Conservation (phyloP, 805 yeast species). For the Hanseniaspora mollemarum region DNA sequence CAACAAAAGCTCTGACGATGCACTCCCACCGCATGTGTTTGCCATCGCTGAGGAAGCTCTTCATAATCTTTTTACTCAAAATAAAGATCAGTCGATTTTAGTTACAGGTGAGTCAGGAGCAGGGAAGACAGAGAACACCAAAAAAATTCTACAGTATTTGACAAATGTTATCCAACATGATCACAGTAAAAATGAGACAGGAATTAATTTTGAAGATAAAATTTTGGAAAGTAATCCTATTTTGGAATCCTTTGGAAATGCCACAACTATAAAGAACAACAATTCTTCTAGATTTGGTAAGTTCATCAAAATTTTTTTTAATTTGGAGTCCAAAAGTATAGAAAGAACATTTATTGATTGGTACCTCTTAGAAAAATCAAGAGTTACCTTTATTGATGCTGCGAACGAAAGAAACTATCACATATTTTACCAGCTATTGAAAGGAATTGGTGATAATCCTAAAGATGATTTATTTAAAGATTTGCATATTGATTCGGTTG, state of each 20-base stretch:
- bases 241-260: conserved; percentile 90
- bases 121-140: conserved; percentile 95
- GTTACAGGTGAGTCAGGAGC: conserved; percentile 99
- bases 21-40: conserved; percentile 67
- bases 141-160: conserved; percentile 82
- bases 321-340: conserved; percentile 44
- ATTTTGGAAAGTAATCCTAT: conserved; percentile 92
- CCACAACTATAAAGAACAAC: conserved; percentile 86
- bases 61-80: conserved; percentile 55
- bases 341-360: conserved; percentile 89
- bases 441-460: conserved; percentile 38
- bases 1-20: not conserved
- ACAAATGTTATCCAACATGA: conserved; percentile 52
- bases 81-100: conserved; percentile 73
- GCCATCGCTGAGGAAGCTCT: conserved; percentile 82
- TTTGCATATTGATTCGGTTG: not conserved
- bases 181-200: conserved; percentile 2
- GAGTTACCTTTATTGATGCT: conserved; percentile 65
- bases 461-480: not conserved
- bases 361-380: conserved; percentile 84
- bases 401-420: conserved; percentile 81
- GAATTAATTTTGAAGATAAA: conserved; percentile 57
- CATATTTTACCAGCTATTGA: conserved; percentile 74
- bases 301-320: conserved; percentile 77
- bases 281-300: conserved; percentile 96